phyloP scores from a whole-genome alignment of 2,329 filamentous ascomycete genomes.

The Penicillium janthinellum region DNA sequence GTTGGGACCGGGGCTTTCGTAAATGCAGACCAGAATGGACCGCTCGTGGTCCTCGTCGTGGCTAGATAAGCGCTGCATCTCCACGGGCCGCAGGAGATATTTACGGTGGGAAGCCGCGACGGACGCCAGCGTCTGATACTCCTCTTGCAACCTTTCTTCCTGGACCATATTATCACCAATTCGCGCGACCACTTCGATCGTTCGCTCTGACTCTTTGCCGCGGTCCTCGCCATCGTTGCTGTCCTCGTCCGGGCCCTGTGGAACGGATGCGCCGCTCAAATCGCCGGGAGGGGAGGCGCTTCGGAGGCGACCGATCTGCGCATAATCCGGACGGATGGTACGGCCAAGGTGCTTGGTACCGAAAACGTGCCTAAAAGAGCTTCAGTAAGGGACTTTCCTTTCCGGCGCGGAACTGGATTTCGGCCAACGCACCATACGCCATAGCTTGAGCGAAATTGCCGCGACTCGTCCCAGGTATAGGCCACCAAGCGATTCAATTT shows the following conservation, averaged over 20 bases:
- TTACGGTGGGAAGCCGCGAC: not conserved
- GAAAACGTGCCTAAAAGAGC: slow-evolving; percentile 4
- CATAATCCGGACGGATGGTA: not conserved
- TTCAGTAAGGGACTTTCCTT: not conserved
- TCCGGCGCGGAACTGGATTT: no score
- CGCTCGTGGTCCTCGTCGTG: not conserved
- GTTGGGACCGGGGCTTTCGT: no score
- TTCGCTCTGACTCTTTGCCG: not conserved
- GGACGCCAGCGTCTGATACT: slow-evolving; percentile 5
- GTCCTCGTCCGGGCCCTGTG: no score
- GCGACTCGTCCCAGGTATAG: no score
- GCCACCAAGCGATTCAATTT: no score
- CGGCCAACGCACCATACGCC: no score
- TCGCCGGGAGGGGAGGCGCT: no score
- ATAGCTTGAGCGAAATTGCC: no score
- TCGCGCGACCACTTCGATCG: slow-evolving; percentile 5
- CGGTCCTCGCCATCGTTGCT: not conserved
- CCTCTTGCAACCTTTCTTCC: slow-evolving; percentile 3
- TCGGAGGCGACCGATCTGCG: not conserved
- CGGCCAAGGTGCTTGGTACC: slow-evolving; percentile 1
- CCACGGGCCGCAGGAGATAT: slow-evolving; percentile 3
- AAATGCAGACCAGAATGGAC: not conserved
- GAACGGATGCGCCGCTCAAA: no score
- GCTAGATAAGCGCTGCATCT: slow-evolving; percentile 3
- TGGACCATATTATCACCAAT: slow-evolving; percentile 2